Percentiles rank a stretch among this genome's conserved stretches.
Evolutionary conservation across 495 filamentous ascomycete genomes (phyloP).

Genomic region (Evernia prunastri): DNA sequence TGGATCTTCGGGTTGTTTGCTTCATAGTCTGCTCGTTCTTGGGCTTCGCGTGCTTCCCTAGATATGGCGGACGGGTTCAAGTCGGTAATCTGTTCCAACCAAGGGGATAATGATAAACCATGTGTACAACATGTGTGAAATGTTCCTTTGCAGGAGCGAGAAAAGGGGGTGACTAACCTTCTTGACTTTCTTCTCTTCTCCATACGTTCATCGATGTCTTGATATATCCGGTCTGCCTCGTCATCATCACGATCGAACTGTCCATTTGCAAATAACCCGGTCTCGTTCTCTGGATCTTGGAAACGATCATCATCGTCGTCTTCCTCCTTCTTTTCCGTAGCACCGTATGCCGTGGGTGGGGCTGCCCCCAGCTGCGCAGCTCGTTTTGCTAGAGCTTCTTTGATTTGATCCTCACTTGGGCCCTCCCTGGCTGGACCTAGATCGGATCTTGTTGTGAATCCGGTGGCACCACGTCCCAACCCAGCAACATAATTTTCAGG

Average conservation of each 20-base stretch:
- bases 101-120: conserved; percentile 63
- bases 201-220: conserved; percentile 94
- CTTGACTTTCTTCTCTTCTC: conserved; percentile 74
- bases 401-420: conserved; percentile 95
- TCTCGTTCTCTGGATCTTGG: conserved; percentile 95
- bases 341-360: conserved; percentile 74
- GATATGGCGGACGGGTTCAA: conserved; percentile 51
- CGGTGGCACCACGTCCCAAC: conserved; percentile 93
- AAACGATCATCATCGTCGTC: conserved; percentile 80
- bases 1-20: conserved; percentile 96
- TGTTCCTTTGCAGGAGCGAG: conserved; percentile 17
- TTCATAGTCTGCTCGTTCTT: conserved; percentile 92
- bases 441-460: conserved; percentile 96
- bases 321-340: conserved; percentile 65
- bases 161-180: conserved; percentile 65
- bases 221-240: conserved; percentile 92
- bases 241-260: conserved; percentile 95
- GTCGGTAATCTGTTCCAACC: conserved; percentile 86
- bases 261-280: conserved; percentile 88
- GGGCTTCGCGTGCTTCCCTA: conserved; percentile 92
- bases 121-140: conserved; percentile 36
- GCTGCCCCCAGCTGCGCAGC: conserved; percentile 75
- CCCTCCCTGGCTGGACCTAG: conserved; percentile 93
- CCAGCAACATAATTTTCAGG: conserved; percentile 98
- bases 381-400: conserved; percentile 88